A percentile compares a stretch with the other conserved stretches of the same genome.
These are phyloP conservation scores for Spinacia oleracea DNA, from an alignment of 179 eudicot species.

Conservation along the genomic window DNA sequence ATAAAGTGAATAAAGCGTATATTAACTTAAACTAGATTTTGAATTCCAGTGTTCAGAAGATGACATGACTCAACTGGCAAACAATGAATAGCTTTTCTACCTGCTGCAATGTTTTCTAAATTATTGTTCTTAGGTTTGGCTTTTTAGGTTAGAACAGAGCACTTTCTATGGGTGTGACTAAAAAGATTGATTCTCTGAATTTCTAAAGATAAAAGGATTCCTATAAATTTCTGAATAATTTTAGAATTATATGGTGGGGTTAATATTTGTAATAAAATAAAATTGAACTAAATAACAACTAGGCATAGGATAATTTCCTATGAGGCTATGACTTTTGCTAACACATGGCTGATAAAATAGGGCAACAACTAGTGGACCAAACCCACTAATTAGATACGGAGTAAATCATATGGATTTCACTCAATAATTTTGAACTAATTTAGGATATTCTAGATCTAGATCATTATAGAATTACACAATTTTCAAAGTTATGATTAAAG, in stretches of 20 bases:
- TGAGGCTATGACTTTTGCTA: background rate
- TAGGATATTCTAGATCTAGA: constrained; percentile 18
- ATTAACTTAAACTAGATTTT: too few relatives aligned
- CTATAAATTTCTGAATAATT: background rate
- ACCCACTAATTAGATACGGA: constrained; percentile 13
- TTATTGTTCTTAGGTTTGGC: constrained; percentile 5
- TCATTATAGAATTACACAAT: constrained; percentile 21
- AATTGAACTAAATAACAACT: background rate
- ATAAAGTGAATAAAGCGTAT: too few relatives aligned
- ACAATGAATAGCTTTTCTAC: constrained; percentile 24
- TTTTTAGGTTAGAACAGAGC: constrained; percentile 4
- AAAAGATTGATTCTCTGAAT: constrained; percentile 26
- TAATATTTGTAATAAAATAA: background rate
- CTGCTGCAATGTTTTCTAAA: constrained; percentile 7
- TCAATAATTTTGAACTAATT: constrained; percentile 12
- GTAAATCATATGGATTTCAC: constrained; percentile 8
- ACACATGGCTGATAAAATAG: constrained; percentile 27
- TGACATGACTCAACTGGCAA: constrained; percentile 27
- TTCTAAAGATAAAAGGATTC: constrained; percentile 4
- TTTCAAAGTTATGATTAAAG: constrained; percentile 20
- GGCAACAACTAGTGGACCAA: constrained; percentile 36
- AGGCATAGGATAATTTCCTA: background rate
- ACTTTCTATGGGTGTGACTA: constrained; percentile 23
- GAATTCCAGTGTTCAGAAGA: constrained; percentile 8
- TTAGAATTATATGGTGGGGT: background rate